phyloP scores from a whole-genome alignment of 306 rosid genomes.

The Castanea sativa region DNA sequence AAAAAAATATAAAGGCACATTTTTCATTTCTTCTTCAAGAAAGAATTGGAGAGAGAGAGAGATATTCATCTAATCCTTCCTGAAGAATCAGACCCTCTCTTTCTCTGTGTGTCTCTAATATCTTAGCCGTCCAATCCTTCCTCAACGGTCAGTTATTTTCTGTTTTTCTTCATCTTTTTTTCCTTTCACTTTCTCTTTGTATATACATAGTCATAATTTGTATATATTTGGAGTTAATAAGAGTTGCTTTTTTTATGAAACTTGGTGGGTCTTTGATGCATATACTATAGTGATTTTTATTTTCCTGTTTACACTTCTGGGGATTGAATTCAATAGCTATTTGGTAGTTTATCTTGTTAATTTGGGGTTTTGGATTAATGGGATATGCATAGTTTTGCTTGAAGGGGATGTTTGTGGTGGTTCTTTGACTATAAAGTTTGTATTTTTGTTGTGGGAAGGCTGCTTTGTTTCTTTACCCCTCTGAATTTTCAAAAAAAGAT shows the following conservation, averaged over 20 bases:
- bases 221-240: neutral
- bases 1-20: neutral
- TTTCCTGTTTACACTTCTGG: neutral
- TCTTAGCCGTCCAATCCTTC: conserved; percentile 12
- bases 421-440: conserved; percentile 18
- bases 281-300: neutral
- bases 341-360: neutral
- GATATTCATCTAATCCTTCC: conserved; percentile 19
- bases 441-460: conserved; percentile 10
- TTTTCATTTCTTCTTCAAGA: neutral
- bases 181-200: neutral
- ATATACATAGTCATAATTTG: neutral
- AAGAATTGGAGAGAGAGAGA: neutral
- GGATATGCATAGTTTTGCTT: conserved; percentile 30
- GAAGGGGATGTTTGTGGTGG: conserved; percentile 25
- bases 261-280: conserved; percentile 13
- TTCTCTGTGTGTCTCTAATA: neutral
- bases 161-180: neutral
- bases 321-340: conserved; percentile 12
- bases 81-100: conserved; percentile 1
- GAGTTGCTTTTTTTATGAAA: neutral
- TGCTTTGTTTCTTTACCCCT: conserved; percentile 12
- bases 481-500: neutral
- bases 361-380: conserved; percentile 19
- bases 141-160: conserved; percentile 22